phyloP scores from a whole-genome alignment of 2,329 filamentous ascomycete species.

The Monilinia laxa region DNA sequence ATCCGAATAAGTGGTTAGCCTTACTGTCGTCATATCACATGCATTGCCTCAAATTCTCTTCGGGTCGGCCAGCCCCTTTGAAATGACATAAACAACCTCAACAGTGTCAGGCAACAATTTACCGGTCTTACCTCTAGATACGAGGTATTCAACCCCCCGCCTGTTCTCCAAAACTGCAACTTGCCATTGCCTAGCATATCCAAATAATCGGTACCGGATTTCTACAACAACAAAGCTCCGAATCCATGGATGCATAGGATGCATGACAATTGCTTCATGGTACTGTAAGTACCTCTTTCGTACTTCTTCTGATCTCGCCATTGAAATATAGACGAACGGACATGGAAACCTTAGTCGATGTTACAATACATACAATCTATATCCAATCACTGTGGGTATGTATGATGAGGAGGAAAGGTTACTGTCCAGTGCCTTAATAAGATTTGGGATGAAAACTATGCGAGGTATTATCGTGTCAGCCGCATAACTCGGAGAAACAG shows the following conservation, averaged over 20 bases:
- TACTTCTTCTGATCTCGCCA: not conserved
- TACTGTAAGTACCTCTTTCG: too few relatives aligned
- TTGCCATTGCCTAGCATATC: not conserved
- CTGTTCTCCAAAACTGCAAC: not conserved
- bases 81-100: not conserved
- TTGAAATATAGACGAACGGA: not conserved
- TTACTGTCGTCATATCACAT: constrained; percentile 1
- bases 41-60: not conserved
- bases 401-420: not conserved
- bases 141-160: not conserved
- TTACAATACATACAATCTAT: constrained; percentile 9
- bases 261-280: not conserved
- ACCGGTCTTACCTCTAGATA: not conserved
- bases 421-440: not conserved
- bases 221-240: constrained; percentile 3
- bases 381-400: constrained; percentile 6
- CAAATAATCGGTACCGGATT: constrained; percentile 16
- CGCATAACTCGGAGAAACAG: constrained; percentile 10
- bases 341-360: constrained; percentile 2
- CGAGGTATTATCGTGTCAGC: constrained; percentile 9
- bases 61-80: not conserved
- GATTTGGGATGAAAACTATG: not conserved
- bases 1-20: not conserved
- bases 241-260: constrained; percentile 4
- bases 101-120: not conserved